These are phyloP conservation scores for Viola odorata DNA, from an alignment of 345 rosid genomes.

Conservation along the genomic window DNA sequence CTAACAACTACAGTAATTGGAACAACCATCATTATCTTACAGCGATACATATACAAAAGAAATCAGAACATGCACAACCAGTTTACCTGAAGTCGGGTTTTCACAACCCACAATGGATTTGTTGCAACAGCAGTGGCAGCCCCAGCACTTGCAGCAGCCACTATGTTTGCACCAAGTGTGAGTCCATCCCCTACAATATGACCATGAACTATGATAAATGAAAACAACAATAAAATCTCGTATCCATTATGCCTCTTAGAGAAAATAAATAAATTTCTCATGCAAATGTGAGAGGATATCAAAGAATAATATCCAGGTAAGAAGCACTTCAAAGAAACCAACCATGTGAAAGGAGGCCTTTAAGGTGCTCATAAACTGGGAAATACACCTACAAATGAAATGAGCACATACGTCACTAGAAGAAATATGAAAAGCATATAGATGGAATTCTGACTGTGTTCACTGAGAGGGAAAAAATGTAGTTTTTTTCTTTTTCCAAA, in stretches of 20 bases:
- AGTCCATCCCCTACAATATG: constrained; percentile 49
- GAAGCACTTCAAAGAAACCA: constrained; percentile 28
- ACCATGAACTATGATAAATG: constrained; percentile 8
- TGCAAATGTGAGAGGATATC: constrained; percentile 4
- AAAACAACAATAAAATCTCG: not conserved
- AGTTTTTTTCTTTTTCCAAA: not conserved
- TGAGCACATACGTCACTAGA: constrained; percentile 20
- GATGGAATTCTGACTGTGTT: constrained; percentile 6
- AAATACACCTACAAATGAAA: constrained; percentile 71
- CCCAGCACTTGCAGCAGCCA: constrained; percentile 97
- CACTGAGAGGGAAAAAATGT: not conserved
- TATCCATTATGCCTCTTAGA: not conserved
- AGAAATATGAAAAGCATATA: constrained; percentile 13
- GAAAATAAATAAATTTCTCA: constrained; percentile 1
- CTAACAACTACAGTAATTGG: constrained; percentile 3
- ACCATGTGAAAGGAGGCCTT: constrained; percentile 71
- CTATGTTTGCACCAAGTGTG: constrained; percentile 62
- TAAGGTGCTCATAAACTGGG: constrained; percentile 66
- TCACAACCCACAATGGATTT: constrained; percentile 98
- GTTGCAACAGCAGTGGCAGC: constrained; percentile 81
- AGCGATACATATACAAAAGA: not conserved
- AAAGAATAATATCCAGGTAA: constrained; percentile 5
- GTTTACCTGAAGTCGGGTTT: constrained; percentile 91
- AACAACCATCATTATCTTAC: not conserved
- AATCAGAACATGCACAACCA: not conserved